phyloP scores from a whole-genome alignment of 768 basidiomycete genomes.

The Leucocoprinus leucothites region DNA sequence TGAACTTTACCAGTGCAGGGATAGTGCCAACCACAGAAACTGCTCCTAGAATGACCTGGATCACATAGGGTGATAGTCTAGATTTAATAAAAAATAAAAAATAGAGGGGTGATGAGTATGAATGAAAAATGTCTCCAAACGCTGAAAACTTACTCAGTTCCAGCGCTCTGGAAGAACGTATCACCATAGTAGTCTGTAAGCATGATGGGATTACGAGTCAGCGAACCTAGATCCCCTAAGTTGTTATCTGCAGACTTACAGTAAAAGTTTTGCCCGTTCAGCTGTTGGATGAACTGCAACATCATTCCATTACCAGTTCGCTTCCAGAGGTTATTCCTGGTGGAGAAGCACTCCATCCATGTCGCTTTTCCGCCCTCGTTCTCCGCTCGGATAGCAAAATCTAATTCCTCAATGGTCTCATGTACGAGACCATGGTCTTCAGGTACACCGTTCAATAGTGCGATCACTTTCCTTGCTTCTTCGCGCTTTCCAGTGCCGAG shows the following conservation, averaged over 20 bases:
- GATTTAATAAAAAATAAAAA: neutral
- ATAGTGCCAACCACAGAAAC: conserved; percentile 72
- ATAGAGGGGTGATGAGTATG: neutral
- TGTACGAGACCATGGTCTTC: conserved; percentile 55
- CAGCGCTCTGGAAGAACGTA: conserved; percentile 75
- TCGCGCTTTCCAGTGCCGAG: conserved; percentile 50
- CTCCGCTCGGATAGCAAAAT: conserved; percentile 63
- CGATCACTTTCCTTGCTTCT: conserved; percentile 62
- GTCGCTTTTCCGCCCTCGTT: conserved; percentile 80
- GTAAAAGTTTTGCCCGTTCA: conserved; percentile 82
- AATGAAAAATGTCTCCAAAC: neutral
- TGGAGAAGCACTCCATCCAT: conserved; percentile 77
- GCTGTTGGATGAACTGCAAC: conserved; percentile 77
- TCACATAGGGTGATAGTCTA: conserved; percentile 67
- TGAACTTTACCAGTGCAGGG: conserved; percentile 53
- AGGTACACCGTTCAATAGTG: conserved; percentile 61
- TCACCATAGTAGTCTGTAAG: conserved; percentile 71
- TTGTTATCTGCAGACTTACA: conserved; percentile 36
- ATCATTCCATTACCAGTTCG: conserved; percentile 80
- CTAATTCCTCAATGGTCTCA: conserved; percentile 61
- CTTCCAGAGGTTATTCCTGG: conserved; percentile 65
- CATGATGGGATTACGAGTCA: neutral
- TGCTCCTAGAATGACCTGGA: conserved; percentile 71
- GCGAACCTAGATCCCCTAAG: neutral
- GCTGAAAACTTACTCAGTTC: conserved; percentile 44